phyloP scores from a whole-genome alignment of 192 early-diverging fungal species.

The Rhizophagus clarus region DNA sequence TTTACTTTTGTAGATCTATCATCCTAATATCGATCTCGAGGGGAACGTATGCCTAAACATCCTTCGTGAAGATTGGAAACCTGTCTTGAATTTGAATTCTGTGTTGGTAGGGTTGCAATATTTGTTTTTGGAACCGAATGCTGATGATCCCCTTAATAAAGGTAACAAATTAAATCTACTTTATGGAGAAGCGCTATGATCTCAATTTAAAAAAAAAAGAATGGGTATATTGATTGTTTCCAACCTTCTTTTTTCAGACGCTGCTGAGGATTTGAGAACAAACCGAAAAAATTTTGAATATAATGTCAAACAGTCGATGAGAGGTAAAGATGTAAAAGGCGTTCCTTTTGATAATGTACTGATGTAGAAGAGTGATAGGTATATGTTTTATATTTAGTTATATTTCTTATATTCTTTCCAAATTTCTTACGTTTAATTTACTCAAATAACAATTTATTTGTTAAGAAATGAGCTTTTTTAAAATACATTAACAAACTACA shows the following conservation, averaged over 20 bases:
- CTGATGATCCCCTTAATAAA: constrained; percentile 98
- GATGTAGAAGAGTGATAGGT: not conserved
- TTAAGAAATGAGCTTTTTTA: not conserved
- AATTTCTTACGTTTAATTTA: not conserved
- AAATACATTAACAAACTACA: not conserved
- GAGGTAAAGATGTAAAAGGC: constrained; percentile 70
- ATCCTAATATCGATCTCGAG: constrained; percentile 96
- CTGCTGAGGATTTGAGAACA: constrained; percentile 76
- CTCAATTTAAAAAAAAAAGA: no score
- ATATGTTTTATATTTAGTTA: not conserved
- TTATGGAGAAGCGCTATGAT: not conserved
- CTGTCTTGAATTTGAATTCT: constrained; percentile 91
- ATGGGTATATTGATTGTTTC: not conserved
- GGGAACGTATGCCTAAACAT: constrained; percentile 98
- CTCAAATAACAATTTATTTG: not conserved
- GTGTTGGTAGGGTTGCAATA: constrained; percentile 91
- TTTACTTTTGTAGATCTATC: constrained; percentile 72
- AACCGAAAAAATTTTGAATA: constrained; percentile 71
- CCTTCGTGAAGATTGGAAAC: constrained; percentile 98
- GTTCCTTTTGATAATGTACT: constrained; percentile 72
- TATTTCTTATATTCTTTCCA: not conserved
- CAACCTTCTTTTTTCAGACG: constrained; percentile 54
- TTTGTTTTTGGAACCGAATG: constrained; percentile 92
- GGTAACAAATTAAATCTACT: constrained; percentile 42
- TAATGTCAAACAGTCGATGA: constrained; percentile 78